Conservation (phyloP, 2,329 filamentous ascomycete genomes). For the Aureobasidium subglaciale region DNA sequence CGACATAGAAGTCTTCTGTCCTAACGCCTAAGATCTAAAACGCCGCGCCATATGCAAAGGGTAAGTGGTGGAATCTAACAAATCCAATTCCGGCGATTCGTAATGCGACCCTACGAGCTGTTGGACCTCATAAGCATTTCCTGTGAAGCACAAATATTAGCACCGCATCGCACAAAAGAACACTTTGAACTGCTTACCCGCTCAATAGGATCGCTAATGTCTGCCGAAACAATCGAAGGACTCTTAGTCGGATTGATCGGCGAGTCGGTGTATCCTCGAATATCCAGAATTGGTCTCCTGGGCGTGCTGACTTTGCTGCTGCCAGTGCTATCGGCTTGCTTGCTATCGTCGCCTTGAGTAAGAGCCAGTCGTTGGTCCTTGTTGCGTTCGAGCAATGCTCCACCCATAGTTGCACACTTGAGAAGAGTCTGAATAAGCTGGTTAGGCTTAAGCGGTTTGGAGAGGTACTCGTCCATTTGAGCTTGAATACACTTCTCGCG, state of each 20-base stretch:
- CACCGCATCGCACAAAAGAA: neutral
- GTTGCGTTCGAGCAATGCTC: slow-evolving; percentile 72
- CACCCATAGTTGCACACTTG: slow-evolving; percentile 88
- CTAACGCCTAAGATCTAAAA: neutral
- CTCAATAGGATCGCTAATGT: slow-evolving; percentile 53
- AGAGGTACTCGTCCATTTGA: slow-evolving; percentile 98
- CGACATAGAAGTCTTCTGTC: no score
- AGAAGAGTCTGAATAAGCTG: slow-evolving; percentile 96
- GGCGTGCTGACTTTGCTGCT: slow-evolving; percentile 13
- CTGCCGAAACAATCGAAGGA: slow-evolving; percentile 54
- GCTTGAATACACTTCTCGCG: slow-evolving; percentile 97
- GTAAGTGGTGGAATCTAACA: neutral
- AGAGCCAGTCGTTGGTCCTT: slow-evolving; percentile 38
- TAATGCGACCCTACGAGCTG: neutral
- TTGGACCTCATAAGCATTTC: slow-evolving; percentile 23
- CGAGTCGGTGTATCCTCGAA: slow-evolving; percentile 62
- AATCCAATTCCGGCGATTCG: neutral
- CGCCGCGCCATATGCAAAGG: slow-evolving; percentile 10
- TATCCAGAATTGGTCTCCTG: slow-evolving; percentile 38
- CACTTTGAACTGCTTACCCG: slow-evolving; percentile 38
- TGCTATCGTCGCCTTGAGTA: slow-evolving; percentile 9
- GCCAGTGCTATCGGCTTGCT: neutral
- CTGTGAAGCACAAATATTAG: slow-evolving; percentile 15
- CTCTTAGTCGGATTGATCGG: slow-evolving; percentile 57
- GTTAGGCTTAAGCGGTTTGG: slow-evolving; percentile 93